Percentiles rank a stretch among this genome's conserved stretches.
Evolutionary conservation across 2,329 filamentous ascomycete genomes (phyloP).

Genomic region (Celoporthe dispersa): DNA sequence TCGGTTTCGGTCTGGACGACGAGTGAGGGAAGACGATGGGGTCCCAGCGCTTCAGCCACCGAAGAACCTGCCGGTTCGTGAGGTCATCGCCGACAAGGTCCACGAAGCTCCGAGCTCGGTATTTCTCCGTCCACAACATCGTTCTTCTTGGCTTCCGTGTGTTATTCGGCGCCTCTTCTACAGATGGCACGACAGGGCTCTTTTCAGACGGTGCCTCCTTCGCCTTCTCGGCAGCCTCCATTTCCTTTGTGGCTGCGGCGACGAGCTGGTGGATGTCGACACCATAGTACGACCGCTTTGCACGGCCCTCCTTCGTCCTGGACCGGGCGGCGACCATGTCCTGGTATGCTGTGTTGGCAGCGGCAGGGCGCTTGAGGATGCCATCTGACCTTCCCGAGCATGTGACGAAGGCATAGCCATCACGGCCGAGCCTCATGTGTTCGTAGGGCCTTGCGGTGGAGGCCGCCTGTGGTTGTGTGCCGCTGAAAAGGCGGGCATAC

Average conservation of each 20-base stretch:
- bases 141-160: constrained; percentile 52
- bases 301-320: constrained; percentile 67
- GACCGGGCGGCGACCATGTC: constrained; percentile 71
- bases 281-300: constrained; percentile 82
- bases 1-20: constrained; percentile 61
- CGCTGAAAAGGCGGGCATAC: constrained; percentile 33
- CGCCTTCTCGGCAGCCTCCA: constrained; percentile 41
- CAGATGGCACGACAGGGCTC: constrained; percentile 45
- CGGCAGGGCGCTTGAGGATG: constrained; percentile 58
- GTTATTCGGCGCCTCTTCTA: constrained; percentile 42
- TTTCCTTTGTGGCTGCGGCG: constrained; percentile 68
- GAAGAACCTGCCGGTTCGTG: constrained; percentile 86
- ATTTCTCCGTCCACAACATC: constrained; percentile 95
- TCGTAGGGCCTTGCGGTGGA: constrained; percentile 27
- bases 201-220: constrained; percentile 35
- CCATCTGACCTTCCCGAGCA: constrained; percentile 62
- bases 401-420: constrained; percentile 51
- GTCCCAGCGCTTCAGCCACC: constrained; percentile 96
- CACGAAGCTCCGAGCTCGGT: constrained; percentile 87
- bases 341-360: constrained; percentile 61
- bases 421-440: constrained; percentile 29
- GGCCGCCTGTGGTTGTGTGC: constrained; percentile 28
- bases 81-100: constrained; percentile 94
- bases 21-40: constrained; percentile 85
- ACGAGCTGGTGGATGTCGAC: constrained; percentile 88